Evolutionary conservation across 2,329 filamentous ascomycete species (phyloP).

Genomic region (Colletotrichum sojae): DNA sequence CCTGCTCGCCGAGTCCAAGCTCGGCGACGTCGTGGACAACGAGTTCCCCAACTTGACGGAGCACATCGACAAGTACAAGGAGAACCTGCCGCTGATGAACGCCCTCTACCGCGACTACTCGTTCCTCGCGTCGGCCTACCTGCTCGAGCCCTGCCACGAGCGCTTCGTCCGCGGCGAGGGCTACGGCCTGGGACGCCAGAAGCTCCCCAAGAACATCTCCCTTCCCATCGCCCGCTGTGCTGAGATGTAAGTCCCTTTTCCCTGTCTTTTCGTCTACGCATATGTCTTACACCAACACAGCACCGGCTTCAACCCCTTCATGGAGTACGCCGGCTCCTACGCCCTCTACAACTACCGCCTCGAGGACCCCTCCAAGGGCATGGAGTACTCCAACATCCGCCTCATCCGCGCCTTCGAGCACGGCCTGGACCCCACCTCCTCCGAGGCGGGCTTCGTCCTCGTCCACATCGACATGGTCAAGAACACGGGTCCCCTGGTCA

Average conservation of each 20-base stretch:
- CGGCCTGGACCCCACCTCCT: slow-evolving; percentile 87
- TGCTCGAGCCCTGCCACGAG: slow-evolving; percentile 92
- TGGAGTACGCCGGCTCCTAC: slow-evolving; percentile 84
- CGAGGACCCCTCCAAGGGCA: slow-evolving; percentile 67
- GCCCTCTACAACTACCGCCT: slow-evolving; percentile 79
- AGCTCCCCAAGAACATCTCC: slow-evolving; percentile 81
- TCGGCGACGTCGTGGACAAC: slow-evolving; percentile 82
- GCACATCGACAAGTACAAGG: slow-evolving; percentile 78
- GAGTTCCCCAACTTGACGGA: slow-evolving; percentile 83
- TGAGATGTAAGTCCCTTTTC: slow-evolving; percentile 79
- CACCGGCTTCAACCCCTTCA: slow-evolving; percentile 88
- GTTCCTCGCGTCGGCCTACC: slow-evolving; percentile 89
- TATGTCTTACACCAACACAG: slow-evolving; percentile 43
- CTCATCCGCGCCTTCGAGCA: slow-evolving; percentile 93
- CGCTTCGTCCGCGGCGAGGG: slow-evolving; percentile 77
- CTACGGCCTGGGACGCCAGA: slow-evolving; percentile 84
- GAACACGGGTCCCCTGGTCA: slow-evolving; percentile 83
- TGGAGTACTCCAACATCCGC: slow-evolving; percentile 78
- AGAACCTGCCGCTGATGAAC: slow-evolving; percentile 84
- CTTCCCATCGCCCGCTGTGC: slow-evolving; percentile 87
- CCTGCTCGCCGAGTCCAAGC: slow-evolving; percentile 79
- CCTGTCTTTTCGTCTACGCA: slow-evolving; percentile 10
- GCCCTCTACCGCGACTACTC: slow-evolving; percentile 93
- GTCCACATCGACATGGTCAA: slow-evolving; percentile 97
- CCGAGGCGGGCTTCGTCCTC: slow-evolving; percentile 95